These are phyloP conservation scores for Exserohilum turcica DNA, from an alignment of 2,329 filamentous ascomycete species.

Conservation along the genomic window DNA sequence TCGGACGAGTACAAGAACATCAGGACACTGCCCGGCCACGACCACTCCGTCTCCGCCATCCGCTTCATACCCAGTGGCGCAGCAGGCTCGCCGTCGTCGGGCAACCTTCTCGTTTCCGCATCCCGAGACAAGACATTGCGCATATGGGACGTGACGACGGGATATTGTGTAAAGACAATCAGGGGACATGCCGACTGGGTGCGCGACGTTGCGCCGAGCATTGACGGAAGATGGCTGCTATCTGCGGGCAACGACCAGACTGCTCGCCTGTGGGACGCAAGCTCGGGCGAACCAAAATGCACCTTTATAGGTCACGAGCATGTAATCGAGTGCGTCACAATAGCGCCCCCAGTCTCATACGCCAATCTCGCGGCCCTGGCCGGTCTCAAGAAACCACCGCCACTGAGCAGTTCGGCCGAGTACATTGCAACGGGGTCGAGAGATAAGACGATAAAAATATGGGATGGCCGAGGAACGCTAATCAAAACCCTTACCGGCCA, in stretches of 20 bases:
- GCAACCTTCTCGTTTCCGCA: conserved; percentile 84
- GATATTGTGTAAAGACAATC: conserved; percentile 90
- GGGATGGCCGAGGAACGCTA: conserved; percentile 82
- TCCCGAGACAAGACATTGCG: conserved; percentile 83
- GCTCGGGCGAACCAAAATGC: conserved; percentile 73
- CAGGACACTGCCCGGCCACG: conserved; percentile 85
- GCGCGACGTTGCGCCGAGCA: conserved; percentile 80
- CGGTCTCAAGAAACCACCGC: conserved; percentile 80
- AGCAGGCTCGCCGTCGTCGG: conserved; percentile 75
- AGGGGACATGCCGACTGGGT: conserved; percentile 88
- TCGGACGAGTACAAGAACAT: conserved; percentile 95
- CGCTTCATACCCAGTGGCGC: conserved; percentile 86
- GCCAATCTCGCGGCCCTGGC: conserved; percentile 76
- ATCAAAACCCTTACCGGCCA: conserved; percentile 86
- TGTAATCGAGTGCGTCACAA: conserved; percentile 80
- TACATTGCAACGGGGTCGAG: conserved; percentile 87
- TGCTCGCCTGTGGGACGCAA: conserved; percentile 83
- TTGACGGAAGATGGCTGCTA: conserved; percentile 81
- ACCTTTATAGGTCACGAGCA: conserved; percentile 88
- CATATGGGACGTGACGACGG: conserved; percentile 92
- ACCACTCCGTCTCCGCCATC: conserved; percentile 87
- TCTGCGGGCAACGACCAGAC: conserved; percentile 84
- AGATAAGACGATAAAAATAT: conserved; percentile 89
- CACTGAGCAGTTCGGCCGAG: conserved; percentile 75
- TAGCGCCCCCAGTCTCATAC: conserved; percentile 82